Percentiles rank a stretch among this genome's conserved stretches.
phyloP scores from a whole-genome alignment of 1,284 basidiomycete species.

The Cryptococcus neoformans region DNA sequence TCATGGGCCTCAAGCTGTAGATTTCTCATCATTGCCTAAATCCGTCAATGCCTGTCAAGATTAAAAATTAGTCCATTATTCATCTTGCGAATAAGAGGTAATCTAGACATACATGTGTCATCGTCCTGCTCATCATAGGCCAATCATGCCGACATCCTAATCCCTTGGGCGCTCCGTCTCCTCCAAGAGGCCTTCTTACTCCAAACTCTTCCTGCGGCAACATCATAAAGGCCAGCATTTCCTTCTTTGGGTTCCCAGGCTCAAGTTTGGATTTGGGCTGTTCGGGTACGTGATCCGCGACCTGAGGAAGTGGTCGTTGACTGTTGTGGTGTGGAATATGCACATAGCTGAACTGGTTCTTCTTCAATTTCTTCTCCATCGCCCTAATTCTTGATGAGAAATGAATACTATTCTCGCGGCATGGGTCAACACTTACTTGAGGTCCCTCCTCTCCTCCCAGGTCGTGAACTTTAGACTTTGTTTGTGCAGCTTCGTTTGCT shows the following conservation, averaged over 20 bases:
- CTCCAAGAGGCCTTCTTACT: slow-evolving; percentile 22
- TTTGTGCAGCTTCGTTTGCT: slow-evolving; percentile 10
- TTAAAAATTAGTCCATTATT: no score
- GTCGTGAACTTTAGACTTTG: slow-evolving; percentile 12
- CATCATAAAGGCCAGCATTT: slow-evolving; percentile 16
- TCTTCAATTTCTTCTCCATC: slow-evolving; percentile 11
- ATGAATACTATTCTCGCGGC: not conserved
- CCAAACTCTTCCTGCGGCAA: slow-evolving; percentile 28
- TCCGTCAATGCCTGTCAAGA: not conserved
- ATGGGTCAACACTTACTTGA: slow-evolving; percentile 5
- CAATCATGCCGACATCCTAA: slow-evolving; percentile 18
- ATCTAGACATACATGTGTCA: slow-evolving; percentile 21
- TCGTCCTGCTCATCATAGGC: slow-evolving; percentile 35
- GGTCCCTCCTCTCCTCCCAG: not conserved
- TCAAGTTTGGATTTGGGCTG: not conserved
- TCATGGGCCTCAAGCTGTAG: not conserved
- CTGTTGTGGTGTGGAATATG: not conserved
- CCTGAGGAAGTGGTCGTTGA: not conserved
- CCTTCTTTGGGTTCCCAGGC: not conserved
- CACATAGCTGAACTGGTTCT: not conserved
- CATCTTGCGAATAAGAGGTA: no score
- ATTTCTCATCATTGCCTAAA: not conserved
- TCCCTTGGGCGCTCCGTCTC: slow-evolving; percentile 11
- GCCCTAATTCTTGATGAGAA: not conserved
- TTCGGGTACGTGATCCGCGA: not conserved